Percentiles rank a stretch among this genome's conserved stretches.
Conservation (phyloP, 257 asterid species). For the Anisodus acutangulus region DNA sequence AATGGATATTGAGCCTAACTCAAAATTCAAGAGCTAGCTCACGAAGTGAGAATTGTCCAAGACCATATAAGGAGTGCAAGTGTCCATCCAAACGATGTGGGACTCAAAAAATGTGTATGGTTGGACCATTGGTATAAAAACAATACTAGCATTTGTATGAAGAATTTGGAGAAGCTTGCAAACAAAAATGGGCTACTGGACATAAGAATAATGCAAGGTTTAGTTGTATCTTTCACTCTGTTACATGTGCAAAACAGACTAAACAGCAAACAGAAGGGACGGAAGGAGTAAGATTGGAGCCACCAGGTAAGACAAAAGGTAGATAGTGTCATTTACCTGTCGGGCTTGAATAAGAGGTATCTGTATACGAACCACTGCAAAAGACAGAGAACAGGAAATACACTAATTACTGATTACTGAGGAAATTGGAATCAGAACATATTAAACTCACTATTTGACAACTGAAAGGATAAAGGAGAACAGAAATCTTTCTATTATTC, state of each 20-base stretch:
- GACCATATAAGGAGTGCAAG: too few species aligned
- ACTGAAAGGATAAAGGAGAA: slow-evolving; percentile 24
- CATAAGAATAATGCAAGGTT: neutral
- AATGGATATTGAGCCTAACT: too few species aligned
- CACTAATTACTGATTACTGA: slow-evolving; percentile 30
- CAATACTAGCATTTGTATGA: neutral
- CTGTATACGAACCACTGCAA: slow-evolving; percentile 93
- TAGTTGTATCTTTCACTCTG: neutral
- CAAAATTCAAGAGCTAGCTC: too few species aligned
- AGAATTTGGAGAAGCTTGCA: neutral
- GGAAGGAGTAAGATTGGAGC: slow-evolving; percentile 15
- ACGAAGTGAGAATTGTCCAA: too few species aligned
- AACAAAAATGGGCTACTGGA: neutral
- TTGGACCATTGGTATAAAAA: neutral
- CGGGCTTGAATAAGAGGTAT: slow-evolving; percentile 90
- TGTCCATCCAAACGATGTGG: too few species aligned
- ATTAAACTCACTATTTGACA: neutral
- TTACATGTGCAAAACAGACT: neutral
- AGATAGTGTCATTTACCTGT: slow-evolving; percentile 56
- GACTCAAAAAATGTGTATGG: neutral
- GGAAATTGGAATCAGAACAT: slow-evolving; percentile 23
- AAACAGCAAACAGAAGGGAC: neutral
- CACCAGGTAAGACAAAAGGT: neutral
- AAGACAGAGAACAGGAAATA: slow-evolving; percentile 20
- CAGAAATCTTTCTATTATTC: neutral